Conservation (phyloP, 345 rosid species). For the Erysimum cheiranthoides region DNA sequence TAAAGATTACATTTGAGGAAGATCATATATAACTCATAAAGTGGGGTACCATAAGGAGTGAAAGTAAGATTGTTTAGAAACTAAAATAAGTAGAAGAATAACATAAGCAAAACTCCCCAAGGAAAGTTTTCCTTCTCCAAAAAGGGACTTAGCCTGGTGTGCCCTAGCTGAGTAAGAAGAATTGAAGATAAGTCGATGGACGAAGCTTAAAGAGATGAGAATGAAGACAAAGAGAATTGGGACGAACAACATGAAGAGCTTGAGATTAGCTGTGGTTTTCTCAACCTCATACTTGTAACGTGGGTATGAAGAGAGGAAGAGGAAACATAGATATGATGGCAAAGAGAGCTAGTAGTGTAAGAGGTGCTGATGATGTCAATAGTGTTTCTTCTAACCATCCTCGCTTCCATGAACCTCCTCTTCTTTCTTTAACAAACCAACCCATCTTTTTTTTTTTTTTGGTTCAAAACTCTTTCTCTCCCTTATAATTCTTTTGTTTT, state of each 20-base stretch:
- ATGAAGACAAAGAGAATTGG: slow-evolving; percentile 65
- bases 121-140: slow-evolving; percentile 52
- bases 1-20: background rate
- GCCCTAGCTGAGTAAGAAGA: slow-evolving; percentile 40
- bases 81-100: slow-evolving; percentile 62
- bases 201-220: slow-evolving; percentile 42
- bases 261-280: slow-evolving; percentile 52
- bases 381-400: slow-evolving; percentile 66
- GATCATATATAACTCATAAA: slow-evolving; percentile 52
- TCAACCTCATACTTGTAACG: slow-evolving; percentile 60
- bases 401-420: slow-evolving; percentile 73
- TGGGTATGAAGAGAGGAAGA: slow-evolving; percentile 58
- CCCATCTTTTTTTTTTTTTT: too few relatives aligned
- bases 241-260: slow-evolving; percentile 60
- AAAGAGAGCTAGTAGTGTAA: slow-evolving; percentile 53
- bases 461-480: too few relatives aligned
- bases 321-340: slow-evolving; percentile 56
- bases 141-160: slow-evolving; percentile 33
- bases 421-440: slow-evolving; percentile 61
- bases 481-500: too few relatives aligned
- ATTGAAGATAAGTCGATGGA: slow-evolving; percentile 45
- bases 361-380: slow-evolving; percentile 57
- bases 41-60: slow-evolving; percentile 68
- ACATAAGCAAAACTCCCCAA: slow-evolving; percentile 62
- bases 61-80: slow-evolving; percentile 66